Evolutionary conservation across 202 grass and related monocot genomes (phyloP), one percentile per base, ranked within the genome.

Genomic region (Zoysia matrella): DNA sequence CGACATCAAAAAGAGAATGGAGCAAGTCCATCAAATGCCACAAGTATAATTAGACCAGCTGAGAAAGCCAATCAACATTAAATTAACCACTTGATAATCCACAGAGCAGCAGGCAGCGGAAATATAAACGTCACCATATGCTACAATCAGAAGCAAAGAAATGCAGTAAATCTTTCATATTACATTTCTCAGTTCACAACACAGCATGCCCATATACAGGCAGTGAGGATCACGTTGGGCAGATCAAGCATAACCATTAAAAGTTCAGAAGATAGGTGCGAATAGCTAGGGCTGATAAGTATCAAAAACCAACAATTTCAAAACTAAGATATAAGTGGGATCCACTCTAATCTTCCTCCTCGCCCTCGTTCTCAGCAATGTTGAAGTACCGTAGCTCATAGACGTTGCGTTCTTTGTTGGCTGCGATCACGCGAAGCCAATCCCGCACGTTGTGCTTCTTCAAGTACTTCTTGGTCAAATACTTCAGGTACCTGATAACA

Each of bases 361-460:
- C 91, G 42, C 91, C 91, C 86, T 94, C 91, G 0, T 94, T 94
- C 61, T 94, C 88, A 0, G 88, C 88, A 4, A 93, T 93, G 82
- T 93, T 90, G 88, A 91, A 94, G 88, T 94, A 94, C 54, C 88
- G 80, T 53, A 91, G 80, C 80, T 94, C 91, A 65, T 91, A 94
- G 16, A 91, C 67, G 0, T 52, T 94, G 72, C 82, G 86, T 16
- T 94, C 91, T 74, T 94, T 94, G 91, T 86, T 89, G 48, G 91
- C 90, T 0, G 91, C 83, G 14, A 94, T 94, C 72, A 94, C 91
- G 6, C 91, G 88, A 2, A 94, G 62, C 91, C 91, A 94, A 63
- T 94, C 88, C 7, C 91, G 67, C 67, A 94, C 91, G 12, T 91
- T 94, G 83, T 94, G 91, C 82, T 94, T 94, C 76, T 94, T 94